A percentile compares a stretch with the other conserved stretches of the same genome.
Conservation (phyloP, 2,329 filamentous ascomycete species). For the Penicillium olsonii region DNA sequence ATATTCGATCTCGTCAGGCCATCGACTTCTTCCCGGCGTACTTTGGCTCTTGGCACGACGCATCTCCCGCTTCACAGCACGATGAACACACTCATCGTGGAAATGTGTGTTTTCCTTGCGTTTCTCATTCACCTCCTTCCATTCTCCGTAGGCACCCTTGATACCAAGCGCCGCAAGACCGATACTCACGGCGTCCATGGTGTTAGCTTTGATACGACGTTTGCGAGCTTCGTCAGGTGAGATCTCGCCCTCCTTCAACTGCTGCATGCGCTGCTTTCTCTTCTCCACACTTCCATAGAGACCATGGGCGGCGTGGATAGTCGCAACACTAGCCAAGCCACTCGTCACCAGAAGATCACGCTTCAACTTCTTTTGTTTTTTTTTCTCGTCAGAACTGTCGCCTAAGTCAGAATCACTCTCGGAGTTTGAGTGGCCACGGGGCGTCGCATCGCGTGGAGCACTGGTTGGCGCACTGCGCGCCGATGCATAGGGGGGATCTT, state of each 20-base stretch:
- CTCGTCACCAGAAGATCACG: slow-evolving; percentile 67
- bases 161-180: slow-evolving; percentile 68
- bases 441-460: slow-evolving; percentile 19
- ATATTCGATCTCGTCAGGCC: slow-evolving; percentile 36
- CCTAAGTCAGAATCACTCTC: slow-evolving; percentile 55
- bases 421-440: slow-evolving; percentile 16
- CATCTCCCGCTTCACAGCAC: slow-evolving; percentile 52
- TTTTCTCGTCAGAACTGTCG: slow-evolving; percentile 64
- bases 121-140: slow-evolving; percentile 68
- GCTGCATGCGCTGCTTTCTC: slow-evolving; percentile 60
- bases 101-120: slow-evolving; percentile 59
- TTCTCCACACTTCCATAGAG: slow-evolving; percentile 66
- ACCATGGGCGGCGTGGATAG: slow-evolving; percentile 68
- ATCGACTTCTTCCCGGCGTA: slow-evolving; percentile 13
- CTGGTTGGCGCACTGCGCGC: slow-evolving; percentile 11
- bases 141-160: slow-evolving; percentile 66
- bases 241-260: slow-evolving; percentile 66
- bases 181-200: slow-evolving; percentile 66
- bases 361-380: slow-evolving; percentile 63
- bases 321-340: slow-evolving; percentile 67
- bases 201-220: slow-evolving; percentile 63
- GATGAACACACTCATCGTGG: slow-evolving; percentile 47
- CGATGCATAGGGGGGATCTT: slow-evolving; percentile 24
- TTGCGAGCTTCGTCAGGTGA: slow-evolving; percentile 62
- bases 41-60: slow-evolving; percentile 28